Conservation (phyloP, 768 basidiomycete genomes). For the Calocybe cyanea region DNA sequence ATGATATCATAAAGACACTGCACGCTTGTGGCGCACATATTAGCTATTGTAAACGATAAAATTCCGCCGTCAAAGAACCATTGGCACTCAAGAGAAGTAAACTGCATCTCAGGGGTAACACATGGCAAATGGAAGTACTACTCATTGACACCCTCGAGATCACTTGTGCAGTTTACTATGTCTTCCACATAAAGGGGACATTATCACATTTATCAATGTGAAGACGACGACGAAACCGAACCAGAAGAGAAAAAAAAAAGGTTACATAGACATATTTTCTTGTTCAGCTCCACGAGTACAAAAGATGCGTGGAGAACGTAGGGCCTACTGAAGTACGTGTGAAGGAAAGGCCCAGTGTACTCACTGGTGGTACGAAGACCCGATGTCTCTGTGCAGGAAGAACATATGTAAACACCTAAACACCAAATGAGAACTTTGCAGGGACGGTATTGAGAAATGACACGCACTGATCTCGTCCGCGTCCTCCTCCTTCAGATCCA, state of each 20-base stretch:
- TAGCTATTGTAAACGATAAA: conserved; percentile 2
- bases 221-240: conserved; percentile 9
- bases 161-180: conserved; percentile 18
- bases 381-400: conserved; percentile 54
- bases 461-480: conserved; percentile 79
- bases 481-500: conserved; percentile 54
- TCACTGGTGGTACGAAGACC: conserved; percentile 74
- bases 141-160: conserved; percentile 19
- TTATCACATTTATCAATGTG: conserved; percentile 17
- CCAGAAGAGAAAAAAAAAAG: conserved; percentile 25
- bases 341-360: conserved; percentile 40
- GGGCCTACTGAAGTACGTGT: conserved; percentile 26
- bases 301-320: conserved; percentile 26
- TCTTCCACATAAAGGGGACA: conserved; percentile 15
- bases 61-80: conserved; percentile 13
- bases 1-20: conserved; percentile 1
- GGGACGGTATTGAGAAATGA: neutral
- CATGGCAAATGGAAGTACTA: conserved; percentile 16
- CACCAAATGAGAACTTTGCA: neutral
- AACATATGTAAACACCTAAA: conserved; percentile 56
- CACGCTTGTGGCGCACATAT: neutral
- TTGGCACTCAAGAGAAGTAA: conserved; percentile 18
- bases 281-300: too few species aligned
- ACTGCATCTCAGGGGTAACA: conserved; percentile 23
- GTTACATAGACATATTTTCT: conserved; percentile 30